Evolutionary conservation across 352 stramenopile genomes (phyloP), one percentile per base, ranked within the genome.

Genomic region (Pythium utonaiense): DNA sequence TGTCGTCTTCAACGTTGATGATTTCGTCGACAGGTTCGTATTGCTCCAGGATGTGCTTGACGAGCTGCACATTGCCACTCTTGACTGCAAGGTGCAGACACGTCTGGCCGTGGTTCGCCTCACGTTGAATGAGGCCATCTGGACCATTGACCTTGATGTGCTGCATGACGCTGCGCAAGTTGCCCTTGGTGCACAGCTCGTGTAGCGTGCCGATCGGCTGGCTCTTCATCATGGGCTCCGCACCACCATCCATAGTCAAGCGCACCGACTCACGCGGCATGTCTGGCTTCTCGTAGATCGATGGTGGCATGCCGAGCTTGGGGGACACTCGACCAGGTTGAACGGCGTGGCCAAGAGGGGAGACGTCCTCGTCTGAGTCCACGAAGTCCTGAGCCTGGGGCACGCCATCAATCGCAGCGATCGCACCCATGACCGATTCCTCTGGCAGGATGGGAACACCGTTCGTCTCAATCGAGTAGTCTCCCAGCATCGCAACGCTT

Each of bases 1-100:
- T 95, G 71, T 95, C 85, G 58, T 95, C 85, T 48, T 93, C 85
- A 19, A 91, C 53, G 60, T 91, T 92, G 58, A 95, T 77, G 8
- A 95, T 75, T 36, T 95, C 85, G 33, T 91, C 81, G 28, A 88
- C 40, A 27, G 81, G 75, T 38, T 91, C 84, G 67, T 82, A 95
- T 56, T 91, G 83, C 53, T 95, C 85, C 17, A 93, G 44, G 51
- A 95, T 82, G 40, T 91, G 66, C 70, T 95, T 92, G 42, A 91
- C 83, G 36, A 93, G 70, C 57, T 83, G 78, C 38, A 87, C 81
- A 34, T 89, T 95, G 28, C 85, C 85, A 21, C 83, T 93, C 73
- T 92, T 93, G 45, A 91, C 85, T 0, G 85, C 85, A 34, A 93
- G 64, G 47, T 95, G 85, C 22, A 95, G 65, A 14, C 83, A 79